phyloP scores from a whole-genome alignment of 805 yeast genomes.

The Ogataea populi-albae region DNA sequence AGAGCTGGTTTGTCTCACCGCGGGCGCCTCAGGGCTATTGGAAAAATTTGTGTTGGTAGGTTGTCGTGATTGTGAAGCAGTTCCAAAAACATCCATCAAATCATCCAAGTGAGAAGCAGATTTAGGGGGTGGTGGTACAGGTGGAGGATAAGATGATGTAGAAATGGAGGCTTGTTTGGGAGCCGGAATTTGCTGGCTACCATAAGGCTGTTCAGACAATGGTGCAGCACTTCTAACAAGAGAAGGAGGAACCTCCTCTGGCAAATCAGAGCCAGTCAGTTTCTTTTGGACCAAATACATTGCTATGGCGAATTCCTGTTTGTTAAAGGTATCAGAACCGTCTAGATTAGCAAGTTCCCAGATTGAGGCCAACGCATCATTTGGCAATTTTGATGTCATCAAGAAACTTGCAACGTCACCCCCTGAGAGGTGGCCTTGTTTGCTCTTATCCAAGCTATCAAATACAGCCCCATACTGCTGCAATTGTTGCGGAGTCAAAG shows the following conservation, averaged over 20 bases:
- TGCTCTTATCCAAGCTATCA: conserved; percentile 66
- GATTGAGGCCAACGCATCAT: conserved; percentile 78
- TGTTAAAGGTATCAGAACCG: conserved; percentile 77
- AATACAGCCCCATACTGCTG: conserved; percentile 79
- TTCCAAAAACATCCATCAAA: conserved; percentile 54
- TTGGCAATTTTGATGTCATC: conserved; percentile 81
- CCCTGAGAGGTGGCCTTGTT: conserved; percentile 64
- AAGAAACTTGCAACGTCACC: conserved; percentile 84
- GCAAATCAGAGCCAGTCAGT: conserved; percentile 71
- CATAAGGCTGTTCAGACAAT: not conserved
- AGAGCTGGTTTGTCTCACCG: conserved; percentile 11
- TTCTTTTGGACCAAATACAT: conserved; percentile 88
- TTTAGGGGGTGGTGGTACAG: conserved; percentile 16
- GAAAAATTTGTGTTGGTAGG: conserved; percentile 24
- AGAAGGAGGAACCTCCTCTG: conserved; percentile 70
- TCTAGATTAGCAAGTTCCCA: conserved; percentile 96
- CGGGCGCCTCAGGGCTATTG: conserved; percentile 31
- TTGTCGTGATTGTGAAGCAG: conserved; percentile 26
- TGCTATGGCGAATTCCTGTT: conserved; percentile 86
- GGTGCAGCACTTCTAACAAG: conserved; percentile 36
- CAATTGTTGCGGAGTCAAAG: conserved; percentile 61
- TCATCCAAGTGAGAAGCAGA: conserved; percentile 55
- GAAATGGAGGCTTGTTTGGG: conserved; percentile 1
- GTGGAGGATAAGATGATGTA: conserved; percentile 9
- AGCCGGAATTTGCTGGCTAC: not conserved